These are phyloP conservation scores for Diaporthe citrichinensis DNA, from an alignment of 2,329 filamentous ascomycete species.

Conservation along the genomic window DNA sequence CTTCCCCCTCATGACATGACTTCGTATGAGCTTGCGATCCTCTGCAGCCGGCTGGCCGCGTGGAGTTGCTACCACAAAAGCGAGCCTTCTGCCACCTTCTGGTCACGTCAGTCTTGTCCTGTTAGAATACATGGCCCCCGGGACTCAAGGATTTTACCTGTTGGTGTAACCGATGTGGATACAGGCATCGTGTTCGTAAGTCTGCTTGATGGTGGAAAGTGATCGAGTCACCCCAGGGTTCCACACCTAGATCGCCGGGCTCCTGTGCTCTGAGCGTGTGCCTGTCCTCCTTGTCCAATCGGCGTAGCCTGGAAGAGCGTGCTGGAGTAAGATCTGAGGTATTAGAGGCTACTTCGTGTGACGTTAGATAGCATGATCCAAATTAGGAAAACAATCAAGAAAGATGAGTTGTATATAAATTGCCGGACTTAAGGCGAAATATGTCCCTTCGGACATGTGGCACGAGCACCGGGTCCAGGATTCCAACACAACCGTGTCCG, in stretches of 20 bases:
- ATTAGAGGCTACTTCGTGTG: not conserved
- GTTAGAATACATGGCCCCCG: not conserved
- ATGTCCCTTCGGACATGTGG: not conserved
- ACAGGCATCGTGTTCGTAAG: not conserved
- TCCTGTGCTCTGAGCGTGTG: not conserved
- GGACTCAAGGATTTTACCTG: not conserved
- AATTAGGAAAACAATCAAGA: not conserved
- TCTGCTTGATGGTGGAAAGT: not conserved
- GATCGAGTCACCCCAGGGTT: not conserved
- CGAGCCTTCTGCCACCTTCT: not conserved
- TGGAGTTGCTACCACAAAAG: not conserved
- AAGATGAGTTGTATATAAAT: not conserved
- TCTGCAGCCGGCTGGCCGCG: not conserved
- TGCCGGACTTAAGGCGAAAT: not conserved
- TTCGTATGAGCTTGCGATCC: constrained; percentile 6
- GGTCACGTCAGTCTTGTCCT: not conserved
- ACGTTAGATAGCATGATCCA: not conserved
- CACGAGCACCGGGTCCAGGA: not conserved
- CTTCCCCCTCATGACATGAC: constrained; percentile 2
- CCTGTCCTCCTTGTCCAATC: not conserved
- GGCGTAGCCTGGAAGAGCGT: not conserved
- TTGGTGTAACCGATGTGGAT: not conserved
- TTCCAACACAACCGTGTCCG: not conserved
- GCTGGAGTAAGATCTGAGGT: not conserved
- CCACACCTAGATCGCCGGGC: not conserved